Evolutionary conservation across 225 moss, liverwort and hornwort species (phyloP).

Genomic region (Lunularia cruciata): DNA sequence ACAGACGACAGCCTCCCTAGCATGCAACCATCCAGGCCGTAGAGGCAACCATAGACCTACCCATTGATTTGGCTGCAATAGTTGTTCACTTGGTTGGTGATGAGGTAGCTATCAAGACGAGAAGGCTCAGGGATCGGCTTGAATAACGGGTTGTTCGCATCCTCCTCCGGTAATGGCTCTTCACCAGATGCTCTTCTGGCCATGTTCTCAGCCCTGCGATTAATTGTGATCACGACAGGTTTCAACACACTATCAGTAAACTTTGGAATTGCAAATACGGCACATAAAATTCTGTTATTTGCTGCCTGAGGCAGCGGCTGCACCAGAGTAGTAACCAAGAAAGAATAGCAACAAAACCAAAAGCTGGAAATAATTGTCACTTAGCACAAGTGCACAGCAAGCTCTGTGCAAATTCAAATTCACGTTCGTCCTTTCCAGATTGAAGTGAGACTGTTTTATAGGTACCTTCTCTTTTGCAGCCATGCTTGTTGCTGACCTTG

Average conservation of each 20-base stretch:
- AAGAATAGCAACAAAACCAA: too few relatives aligned
- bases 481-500: constrained; percentile 95
- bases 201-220: constrained; percentile 80
- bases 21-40: too few relatives aligned
- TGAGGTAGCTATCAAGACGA: constrained; percentile 92
- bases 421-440: background rate
- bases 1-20: background rate
- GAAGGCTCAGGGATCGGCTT: constrained; percentile 87
- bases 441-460: too few relatives aligned
- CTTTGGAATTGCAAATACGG: too few relatives aligned
- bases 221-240: background rate
- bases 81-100: constrained; percentile 94
- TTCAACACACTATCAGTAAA: background rate
- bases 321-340: too few relatives aligned
- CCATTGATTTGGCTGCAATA: constrained; percentile 97
- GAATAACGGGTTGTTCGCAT: constrained; percentile 79
- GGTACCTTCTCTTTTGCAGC: constrained; percentile 94
- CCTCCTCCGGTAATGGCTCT: constrained; percentile 93
- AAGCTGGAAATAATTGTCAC: too few relatives aligned
- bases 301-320: too few relatives aligned
- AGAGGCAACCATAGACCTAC: too few relatives aligned
- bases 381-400: too few relatives aligned
- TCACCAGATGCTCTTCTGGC: constrained; percentile 84
- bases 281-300: too few relatives aligned
- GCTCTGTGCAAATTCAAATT: too few relatives aligned